Evolutionary conservation across 345 rosid genomes (phyloP).

Genomic region (Adansonia digitata): DNA sequence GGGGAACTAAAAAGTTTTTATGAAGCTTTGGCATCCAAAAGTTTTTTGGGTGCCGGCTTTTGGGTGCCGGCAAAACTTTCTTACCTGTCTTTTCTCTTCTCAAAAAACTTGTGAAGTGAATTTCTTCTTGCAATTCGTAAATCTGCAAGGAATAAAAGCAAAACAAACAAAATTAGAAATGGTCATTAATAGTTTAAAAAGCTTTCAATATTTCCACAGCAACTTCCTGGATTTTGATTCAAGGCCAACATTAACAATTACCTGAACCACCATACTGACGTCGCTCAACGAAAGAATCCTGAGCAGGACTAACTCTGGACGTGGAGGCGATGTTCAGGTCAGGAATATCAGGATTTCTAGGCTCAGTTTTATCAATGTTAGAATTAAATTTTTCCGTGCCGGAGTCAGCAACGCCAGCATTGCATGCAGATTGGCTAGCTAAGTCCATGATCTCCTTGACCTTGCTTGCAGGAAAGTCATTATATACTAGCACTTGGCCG

Average conservation of each 20-base stretch:
- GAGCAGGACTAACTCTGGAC: conserved; percentile 17
- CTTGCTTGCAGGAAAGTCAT: conserved; percentile 52
- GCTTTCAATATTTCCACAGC: neutral
- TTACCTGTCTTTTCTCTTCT: conserved; percentile 76
- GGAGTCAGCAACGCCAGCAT: conserved; percentile 6
- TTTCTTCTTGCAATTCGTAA: conserved; percentile 50
- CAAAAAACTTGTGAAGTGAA: conserved; percentile 64
- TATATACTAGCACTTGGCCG: conserved; percentile 43
- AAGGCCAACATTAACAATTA: neutral
- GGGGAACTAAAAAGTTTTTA: neutral
- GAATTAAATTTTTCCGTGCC: conserved; percentile 1
- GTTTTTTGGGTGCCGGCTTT: neutral
- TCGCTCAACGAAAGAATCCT: conserved; percentile 20
- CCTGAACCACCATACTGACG: conserved; percentile 19
- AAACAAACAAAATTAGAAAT: neutral
- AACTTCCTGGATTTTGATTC: conserved; percentile 1
- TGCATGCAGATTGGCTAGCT: conserved; percentile 17
- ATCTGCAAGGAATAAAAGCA: conserved; percentile 16
- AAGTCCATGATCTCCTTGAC: conserved; percentile 45
- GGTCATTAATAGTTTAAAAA: neutral
- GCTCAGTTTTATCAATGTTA: neutral
- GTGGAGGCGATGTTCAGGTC: conserved; percentile 31
- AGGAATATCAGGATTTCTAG: conserved; percentile 24
- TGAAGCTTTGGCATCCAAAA: neutral
- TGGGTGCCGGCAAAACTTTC: neutral